Evolutionary conservation across 2,329 filamentous ascomycete genomes (phyloP).

Genomic region (Cordyceps javanica): DNA sequence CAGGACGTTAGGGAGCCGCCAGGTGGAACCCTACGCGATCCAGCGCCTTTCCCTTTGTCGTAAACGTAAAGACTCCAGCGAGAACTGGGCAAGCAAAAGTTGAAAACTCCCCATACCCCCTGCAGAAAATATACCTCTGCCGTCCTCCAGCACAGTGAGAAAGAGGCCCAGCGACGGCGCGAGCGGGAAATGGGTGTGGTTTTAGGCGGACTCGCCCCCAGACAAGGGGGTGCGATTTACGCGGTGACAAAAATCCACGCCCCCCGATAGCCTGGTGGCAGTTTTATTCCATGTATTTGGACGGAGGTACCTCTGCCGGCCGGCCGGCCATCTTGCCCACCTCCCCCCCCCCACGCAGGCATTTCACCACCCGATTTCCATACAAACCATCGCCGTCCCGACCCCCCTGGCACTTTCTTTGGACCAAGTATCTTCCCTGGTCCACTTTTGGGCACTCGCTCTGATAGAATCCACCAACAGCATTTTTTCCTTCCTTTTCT

Average conservation of each 20-base stretch:
- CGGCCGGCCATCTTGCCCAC: neutral
- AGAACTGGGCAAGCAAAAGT: neutral
- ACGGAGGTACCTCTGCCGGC: neutral
- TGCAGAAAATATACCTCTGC: neutral
- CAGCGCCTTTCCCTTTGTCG: slow-evolving; percentile 1
- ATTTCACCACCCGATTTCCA: neutral
- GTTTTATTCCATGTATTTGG: neutral
- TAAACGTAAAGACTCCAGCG: neutral
- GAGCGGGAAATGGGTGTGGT: slow-evolving; percentile 3
- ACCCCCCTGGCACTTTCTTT: neutral
- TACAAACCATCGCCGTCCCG: neutral
- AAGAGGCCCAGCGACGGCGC: neutral
- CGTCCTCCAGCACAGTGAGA: neutral
- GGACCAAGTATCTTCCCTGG: neutral
- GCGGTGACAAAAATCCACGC: no score
- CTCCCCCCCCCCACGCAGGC: neutral
- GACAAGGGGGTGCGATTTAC: neutral
- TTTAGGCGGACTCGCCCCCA: neutral
- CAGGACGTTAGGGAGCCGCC: neutral
- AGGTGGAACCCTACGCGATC: neutral
- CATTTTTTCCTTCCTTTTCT: neutral
- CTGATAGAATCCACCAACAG: slow-evolving; percentile 1
- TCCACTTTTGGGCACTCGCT: neutral
- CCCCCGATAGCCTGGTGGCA: slow-evolving; percentile 5
- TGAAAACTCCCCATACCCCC: neutral